Percentiles rank a stretch among this genome's conserved stretches.
phyloP scores from a whole-genome alignment of 2,329 filamentous ascomycete genomes.

The Shiraia sp. region DNA sequence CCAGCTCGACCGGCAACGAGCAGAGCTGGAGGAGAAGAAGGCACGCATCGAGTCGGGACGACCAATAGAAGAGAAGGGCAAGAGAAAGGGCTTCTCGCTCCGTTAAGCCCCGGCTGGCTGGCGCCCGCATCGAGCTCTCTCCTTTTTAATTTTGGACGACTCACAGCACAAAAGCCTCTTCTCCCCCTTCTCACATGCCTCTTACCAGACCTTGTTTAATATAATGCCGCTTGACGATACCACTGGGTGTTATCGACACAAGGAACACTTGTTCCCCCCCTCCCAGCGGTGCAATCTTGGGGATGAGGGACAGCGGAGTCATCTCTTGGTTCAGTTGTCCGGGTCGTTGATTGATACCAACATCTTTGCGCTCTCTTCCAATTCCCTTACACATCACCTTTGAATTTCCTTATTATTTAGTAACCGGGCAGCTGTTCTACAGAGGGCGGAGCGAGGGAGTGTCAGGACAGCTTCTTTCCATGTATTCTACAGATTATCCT shows the following conservation, averaged over 20 bases:
- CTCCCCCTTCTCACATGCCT: constrained; percentile 40
- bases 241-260: constrained; percentile 47
- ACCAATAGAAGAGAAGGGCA: constrained; percentile 95
- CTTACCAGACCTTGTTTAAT: constrained; percentile 48
- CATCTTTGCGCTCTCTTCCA: constrained; percentile 47
- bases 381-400: constrained; percentile 31
- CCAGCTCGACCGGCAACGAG: constrained; percentile 91
- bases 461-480: constrained; percentile 38
- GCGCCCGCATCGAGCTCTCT: constrained; percentile 11
- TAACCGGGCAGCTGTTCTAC: constrained; percentile 40
- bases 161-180: constrained; percentile 35
- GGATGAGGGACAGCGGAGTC: constrained; percentile 35
- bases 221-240: constrained; percentile 44
- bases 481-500: constrained; percentile 49
- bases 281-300: constrained; percentile 36
- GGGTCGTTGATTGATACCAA: constrained; percentile 50
- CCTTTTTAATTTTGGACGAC: constrained; percentile 23
- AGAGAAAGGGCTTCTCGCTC: constrained; percentile 99
- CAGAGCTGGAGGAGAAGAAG: constrained; percentile 99
- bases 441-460: constrained; percentile 35
- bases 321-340: constrained; percentile 43
- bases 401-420: constrained; percentile 45
- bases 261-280: constrained; percentile 31
- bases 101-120: constrained; percentile 61
- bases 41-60: constrained; percentile 89